Base-by-base conservation (phyloP, 768 basidiomycete species). In the Auricularia cornea region DNA sequence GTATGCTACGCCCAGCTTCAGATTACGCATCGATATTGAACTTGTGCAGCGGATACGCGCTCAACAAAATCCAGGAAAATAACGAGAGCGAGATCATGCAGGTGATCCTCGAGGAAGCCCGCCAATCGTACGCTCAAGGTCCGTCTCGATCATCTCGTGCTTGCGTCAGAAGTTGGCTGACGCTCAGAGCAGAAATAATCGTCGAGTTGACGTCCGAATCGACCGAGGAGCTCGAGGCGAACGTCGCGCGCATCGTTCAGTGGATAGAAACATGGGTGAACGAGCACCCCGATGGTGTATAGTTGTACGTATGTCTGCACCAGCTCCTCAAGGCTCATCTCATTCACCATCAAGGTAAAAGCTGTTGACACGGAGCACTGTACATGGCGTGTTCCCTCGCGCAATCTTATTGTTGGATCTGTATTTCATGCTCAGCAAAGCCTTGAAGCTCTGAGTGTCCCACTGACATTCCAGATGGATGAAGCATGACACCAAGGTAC, bases 81-180 rank as follows among this genome's bases (percentile, higher is more conserved):
- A 95, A 98, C 74, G 90, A 95, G 70, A 94, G 95, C 14, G 97
- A 99, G 77, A 98, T 99, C 71, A 97, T 98, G 94, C 81, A 91
- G 70, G 86, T 94, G 60, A 87, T 97, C 40, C 77, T 90, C 12
- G 88, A 92, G 33, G 97, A 99, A 73, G 95, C 96, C 3, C 81
- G 85, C 52, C 85, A 86, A 41, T 91, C 93, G 0, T 99, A 98
- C 73, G 82, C 88, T 0, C 70, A 81, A 23, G 35, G 35, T 38
- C 10, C 35, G 35, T 38, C 35, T 38, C 16, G 10, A 38, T 38
- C 35, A 28, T 52, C 20, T 52, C 20, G 20, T n/a, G n/a, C 51
- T 11, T 8, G 51, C 51, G 51, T 3, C 51, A n/a, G 20, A 12
- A n/a, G n/a, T n/a, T n/a, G 28, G 20, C 10, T 52, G 51, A 14